Percentiles rank a stretch among this genome's conserved stretches.
Evolutionary conservation across 371 early-diverging fungal genomes (phyloP).

Genomic region (Mucor racemosus): DNA sequence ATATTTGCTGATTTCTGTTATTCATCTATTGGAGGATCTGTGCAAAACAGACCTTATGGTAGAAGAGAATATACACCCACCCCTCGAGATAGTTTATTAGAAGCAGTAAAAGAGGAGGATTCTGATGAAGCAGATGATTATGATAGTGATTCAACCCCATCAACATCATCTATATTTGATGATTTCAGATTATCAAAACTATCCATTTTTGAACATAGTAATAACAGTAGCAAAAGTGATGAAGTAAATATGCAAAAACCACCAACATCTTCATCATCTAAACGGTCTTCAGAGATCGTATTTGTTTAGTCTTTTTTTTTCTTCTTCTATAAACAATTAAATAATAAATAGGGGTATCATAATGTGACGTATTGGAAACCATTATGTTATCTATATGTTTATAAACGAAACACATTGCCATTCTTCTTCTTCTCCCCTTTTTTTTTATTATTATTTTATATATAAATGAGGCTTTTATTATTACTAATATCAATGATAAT

Average conservation of each 20-base stretch:
- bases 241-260: background rate
- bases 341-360: constrained; percentile 6
- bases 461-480: background rate
- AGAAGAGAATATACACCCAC: constrained; percentile 19
- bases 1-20: constrained; percentile 50
- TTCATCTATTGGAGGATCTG: constrained; percentile 21
- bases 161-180: constrained; percentile 8
- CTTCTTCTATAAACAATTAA: constrained; percentile 4
- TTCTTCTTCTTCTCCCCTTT: background rate
- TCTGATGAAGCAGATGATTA: constrained; percentile 10
- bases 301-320: constrained; percentile 18
- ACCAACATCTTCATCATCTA: constrained; percentile 6
- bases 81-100: constrained; percentile 52
- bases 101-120: constrained; percentile 30
- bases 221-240: background rate
- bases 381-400: background rate
- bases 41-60: background rate
- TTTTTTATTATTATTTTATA: background rate
- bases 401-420: background rate
- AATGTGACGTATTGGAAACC: background rate
- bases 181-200: constrained; percentile 20
- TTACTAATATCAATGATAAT: background rate
- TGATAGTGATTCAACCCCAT: background rate
- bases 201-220: constrained; percentile 6
- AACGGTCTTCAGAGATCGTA: constrained; percentile 21